These are phyloP conservation scores for Trametes sp. DNA, from an alignment of 1,284 basidiomycete genomes.

Conservation along the genomic window DNA sequence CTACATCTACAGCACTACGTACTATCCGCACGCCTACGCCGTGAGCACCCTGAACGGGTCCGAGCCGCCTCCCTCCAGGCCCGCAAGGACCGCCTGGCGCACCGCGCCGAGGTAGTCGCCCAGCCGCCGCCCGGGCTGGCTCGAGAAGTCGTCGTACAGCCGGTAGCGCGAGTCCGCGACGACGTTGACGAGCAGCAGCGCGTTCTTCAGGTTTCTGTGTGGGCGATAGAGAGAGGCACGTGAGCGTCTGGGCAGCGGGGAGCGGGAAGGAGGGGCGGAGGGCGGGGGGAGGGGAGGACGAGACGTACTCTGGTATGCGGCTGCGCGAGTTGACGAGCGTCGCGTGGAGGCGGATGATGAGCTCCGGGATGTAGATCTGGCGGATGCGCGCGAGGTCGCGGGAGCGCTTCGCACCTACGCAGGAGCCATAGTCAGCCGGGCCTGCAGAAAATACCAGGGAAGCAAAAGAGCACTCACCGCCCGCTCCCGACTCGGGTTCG, in stretches of 20 bases:
- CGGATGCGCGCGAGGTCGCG: constrained; percentile 83
- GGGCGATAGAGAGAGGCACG: background rate
- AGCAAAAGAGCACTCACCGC: constrained; percentile 46
- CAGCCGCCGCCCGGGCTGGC: constrained; percentile 61
- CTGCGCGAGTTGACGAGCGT: constrained; percentile 73
- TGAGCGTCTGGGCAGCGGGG: background rate
- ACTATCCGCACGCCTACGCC: constrained; percentile 14
- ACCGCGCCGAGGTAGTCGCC: constrained; percentile 79
- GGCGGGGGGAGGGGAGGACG: constrained; percentile 1
- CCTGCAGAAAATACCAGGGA: background rate
- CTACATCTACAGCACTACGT: background rate
- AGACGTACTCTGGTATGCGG: constrained; percentile 73
- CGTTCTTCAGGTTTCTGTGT: constrained; percentile 80
- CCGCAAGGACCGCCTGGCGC: constrained; percentile 71
- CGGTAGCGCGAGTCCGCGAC: constrained; percentile 91
- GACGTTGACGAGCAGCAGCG: constrained; percentile 81
- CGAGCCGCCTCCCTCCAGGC: constrained; percentile 75
- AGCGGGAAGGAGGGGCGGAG: background rate
- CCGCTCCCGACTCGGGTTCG: constrained; percentile 50
- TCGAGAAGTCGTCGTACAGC: constrained; percentile 88
- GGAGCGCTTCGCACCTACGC: constrained; percentile 55
- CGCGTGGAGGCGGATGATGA: constrained; percentile 87
- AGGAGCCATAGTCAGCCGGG: background rate
- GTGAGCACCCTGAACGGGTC: constrained; percentile 69
- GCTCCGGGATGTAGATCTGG: constrained; percentile 90